Percentiles rank a stretch among this genome's conserved stretches.
phyloP scores from a whole-genome alignment of 192 early-diverging fungal species.

The Coemansia sp. region DNA sequence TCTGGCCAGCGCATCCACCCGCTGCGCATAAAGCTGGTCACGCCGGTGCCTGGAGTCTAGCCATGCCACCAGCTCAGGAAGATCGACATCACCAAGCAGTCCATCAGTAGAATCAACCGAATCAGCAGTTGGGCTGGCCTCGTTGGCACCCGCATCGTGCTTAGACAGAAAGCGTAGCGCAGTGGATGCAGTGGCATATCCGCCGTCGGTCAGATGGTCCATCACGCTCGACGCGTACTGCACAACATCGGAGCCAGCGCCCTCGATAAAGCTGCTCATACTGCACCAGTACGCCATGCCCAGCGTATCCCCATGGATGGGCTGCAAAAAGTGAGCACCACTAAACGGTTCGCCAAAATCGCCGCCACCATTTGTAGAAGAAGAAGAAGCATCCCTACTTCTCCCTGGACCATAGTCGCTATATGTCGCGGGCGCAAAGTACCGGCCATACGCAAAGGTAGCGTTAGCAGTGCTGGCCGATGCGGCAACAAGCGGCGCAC shows the following conservation, averaged over 20 bases:
- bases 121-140: not conserved
- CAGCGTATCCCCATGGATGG: constrained; percentile 35
- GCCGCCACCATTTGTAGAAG: no score
- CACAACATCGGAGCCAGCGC: constrained; percentile 26
- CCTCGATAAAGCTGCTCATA: constrained; percentile 48
- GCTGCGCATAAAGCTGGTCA: constrained; percentile 29
- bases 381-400: no score
- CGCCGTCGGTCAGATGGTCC: constrained; percentile 42
- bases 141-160: not conserved
- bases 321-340: constrained; percentile 6
- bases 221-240: constrained; percentile 31
- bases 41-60: constrained; percentile 30
- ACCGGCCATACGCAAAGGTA: constrained; percentile 24
- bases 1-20: constrained; percentile 28
- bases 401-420: constrained; percentile 33
- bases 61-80: constrained; percentile 29
- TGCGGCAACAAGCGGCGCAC: constrained; percentile 18
- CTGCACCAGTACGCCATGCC: constrained; percentile 56
- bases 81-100: constrained; percentile 1
- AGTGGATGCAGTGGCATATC: constrained; percentile 22
- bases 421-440: constrained; percentile 19
- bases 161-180: constrained; percentile 8
- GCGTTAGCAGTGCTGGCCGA: not conserved
- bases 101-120: not conserved
- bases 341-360: no score